phyloP scores from a whole-genome alignment of 1,139 yeast species.

The Diutina scorzettiae region DNA sequence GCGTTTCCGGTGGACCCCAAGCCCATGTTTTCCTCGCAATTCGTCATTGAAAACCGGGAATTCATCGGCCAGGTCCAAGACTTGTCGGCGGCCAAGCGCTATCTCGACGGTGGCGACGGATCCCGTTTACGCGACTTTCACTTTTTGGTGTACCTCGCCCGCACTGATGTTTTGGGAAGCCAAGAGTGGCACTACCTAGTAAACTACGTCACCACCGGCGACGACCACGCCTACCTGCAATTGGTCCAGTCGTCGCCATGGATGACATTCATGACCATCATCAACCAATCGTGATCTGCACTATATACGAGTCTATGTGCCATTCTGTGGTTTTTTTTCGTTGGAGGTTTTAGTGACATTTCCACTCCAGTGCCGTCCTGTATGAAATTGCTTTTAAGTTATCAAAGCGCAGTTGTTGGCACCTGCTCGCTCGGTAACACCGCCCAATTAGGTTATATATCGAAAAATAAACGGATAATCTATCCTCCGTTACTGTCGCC shows the following conservation, averaged over 20 bases:
- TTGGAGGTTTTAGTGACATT: too few species aligned
- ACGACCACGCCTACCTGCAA: slow-evolving; percentile 34
- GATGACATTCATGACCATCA: slow-evolving; percentile 59
- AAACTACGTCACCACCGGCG: slow-evolving; percentile 26
- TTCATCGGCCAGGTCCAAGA: slow-evolving; percentile 68
- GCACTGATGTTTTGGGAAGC: slow-evolving; percentile 38
- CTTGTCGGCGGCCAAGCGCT: slow-evolving; percentile 27
- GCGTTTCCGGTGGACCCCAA: slow-evolving; percentile 70
- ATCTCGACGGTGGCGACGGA: slow-evolving; percentile 35
- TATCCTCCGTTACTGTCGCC: too few species aligned
- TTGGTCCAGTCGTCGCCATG: slow-evolving; percentile 62
- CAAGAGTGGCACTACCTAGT: slow-evolving; percentile 40
- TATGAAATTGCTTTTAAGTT: too few species aligned
- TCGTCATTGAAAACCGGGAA: slow-evolving; percentile 71
- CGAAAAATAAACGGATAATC: too few species aligned
- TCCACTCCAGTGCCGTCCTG: too few species aligned
- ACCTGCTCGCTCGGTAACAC: too few species aligned
- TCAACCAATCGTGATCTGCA: slow-evolving; percentile 23
- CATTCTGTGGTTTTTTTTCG: too few species aligned
- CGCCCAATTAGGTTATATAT: too few species aligned
- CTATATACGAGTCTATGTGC: too few species aligned
- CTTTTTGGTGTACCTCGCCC: slow-evolving; percentile 44
- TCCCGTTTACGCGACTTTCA: slow-evolving; percentile 58
- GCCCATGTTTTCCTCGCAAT: slow-evolving; percentile 36
- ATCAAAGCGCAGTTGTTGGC: too few species aligned